A percentile compares a stretch with the other conserved stretches of the same genome.
These are phyloP conservation scores for Solanum bulbocastanum DNA, from an alignment of 257 asterid genomes.

Conservation along the genomic window DNA sequence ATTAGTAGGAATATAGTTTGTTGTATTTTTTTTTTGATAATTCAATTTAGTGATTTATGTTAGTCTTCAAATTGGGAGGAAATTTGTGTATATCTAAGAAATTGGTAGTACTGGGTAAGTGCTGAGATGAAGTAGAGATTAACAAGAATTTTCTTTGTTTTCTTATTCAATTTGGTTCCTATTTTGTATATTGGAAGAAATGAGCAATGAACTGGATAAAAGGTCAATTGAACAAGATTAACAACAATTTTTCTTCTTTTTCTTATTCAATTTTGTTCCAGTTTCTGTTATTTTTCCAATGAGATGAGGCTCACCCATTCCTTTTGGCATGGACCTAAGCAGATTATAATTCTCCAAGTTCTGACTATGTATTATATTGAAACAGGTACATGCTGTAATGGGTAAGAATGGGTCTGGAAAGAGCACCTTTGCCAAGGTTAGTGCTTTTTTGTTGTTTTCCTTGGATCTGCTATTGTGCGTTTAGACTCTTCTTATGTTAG, in stretches of 20 bases:
- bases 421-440: constrained; percentile 98
- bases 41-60: not conserved
- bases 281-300: not conserved
- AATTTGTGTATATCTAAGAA: not conserved
- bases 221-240: not conserved
- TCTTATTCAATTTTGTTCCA: not conserved
- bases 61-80: not conserved
- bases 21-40: not conserved
- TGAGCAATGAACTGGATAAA: not conserved
- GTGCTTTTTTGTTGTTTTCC: constrained; percentile 11
- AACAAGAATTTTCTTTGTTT: not conserved
- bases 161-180: not conserved
- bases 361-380: constrained; percentile 14
- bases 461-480: not conserved
- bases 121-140: not conserved
- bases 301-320: not conserved
- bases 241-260: not conserved
- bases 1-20: not conserved
- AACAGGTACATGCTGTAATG: constrained; percentile 87
- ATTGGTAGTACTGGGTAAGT: not conserved
- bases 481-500: not conserved
- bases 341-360: not conserved
- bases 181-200: not conserved
- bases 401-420: constrained; percentile 99
- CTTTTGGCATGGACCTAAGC: not conserved